Evolutionary conservation across 371 early-diverging fungal genomes (phyloP).

Genomic region (Umbelopsis sp.): DNA sequence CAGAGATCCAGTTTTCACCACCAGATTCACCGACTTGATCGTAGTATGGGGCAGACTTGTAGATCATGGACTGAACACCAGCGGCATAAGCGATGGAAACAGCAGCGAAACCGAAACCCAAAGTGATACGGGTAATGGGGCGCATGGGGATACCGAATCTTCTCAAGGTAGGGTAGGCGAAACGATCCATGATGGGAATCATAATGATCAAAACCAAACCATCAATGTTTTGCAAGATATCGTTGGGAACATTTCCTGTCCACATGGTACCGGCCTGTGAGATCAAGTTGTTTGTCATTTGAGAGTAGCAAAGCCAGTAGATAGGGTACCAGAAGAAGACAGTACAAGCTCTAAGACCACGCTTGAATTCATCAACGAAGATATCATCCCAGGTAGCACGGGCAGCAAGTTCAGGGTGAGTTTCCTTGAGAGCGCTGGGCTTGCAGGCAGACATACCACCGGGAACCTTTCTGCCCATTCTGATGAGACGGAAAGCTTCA

Average conservation of each 20-base stretch:
- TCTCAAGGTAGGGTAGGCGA: constrained; percentile 71
- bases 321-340: constrained; percentile 76
- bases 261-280: constrained; percentile 74
- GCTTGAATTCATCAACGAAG: constrained; percentile 74
- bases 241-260: constrained; percentile 65
- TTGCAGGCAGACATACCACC: constrained; percentile 41
- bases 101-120: constrained; percentile 70
- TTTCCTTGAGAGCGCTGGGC: constrained; percentile 33
- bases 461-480: constrained; percentile 31
- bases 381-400: constrained; percentile 67
- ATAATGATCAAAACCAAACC: constrained; percentile 68
- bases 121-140: constrained; percentile 71
- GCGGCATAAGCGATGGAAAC: constrained; percentile 74
- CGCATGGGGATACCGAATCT: constrained; percentile 64
- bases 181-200: constrained; percentile 72
- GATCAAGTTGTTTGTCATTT: constrained; percentile 78
- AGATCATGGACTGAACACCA: constrained; percentile 70
- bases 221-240: constrained; percentile 68
- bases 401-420: constrained; percentile 39
- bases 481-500: constrained; percentile 10
- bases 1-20: constrained; percentile 51
- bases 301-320: constrained; percentile 79
- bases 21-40: constrained; percentile 24
- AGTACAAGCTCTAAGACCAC: constrained; percentile 67
- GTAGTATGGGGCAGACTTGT: constrained; percentile 44